These are phyloP conservation scores for Hygrophorus russula DNA, from an alignment of 768 basidiomycete genomes.

Conservation along the genomic window DNA sequence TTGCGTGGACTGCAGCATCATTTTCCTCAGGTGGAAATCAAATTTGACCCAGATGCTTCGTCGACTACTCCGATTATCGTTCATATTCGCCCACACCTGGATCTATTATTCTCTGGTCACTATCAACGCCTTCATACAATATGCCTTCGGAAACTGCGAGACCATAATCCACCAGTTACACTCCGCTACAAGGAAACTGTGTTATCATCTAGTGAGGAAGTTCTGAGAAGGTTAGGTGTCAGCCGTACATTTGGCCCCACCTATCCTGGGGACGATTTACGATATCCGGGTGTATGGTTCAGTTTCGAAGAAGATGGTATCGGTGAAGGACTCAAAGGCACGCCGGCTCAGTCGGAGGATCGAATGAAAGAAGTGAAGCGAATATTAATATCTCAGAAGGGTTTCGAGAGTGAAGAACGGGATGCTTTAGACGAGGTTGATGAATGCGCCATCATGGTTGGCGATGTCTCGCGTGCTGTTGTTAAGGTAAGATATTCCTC, in stretches of 20 bases:
- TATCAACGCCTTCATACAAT: slow-evolving; percentile 76
- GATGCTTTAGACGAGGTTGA: slow-evolving; percentile 69
- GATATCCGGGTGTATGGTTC: slow-evolving; percentile 79
- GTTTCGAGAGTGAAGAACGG: slow-evolving; percentile 35
- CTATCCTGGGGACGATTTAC: slow-evolving; percentile 63
- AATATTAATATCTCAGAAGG: slow-evolving; percentile 64
- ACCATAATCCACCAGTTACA: slow-evolving; percentile 54
- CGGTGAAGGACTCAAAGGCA: slow-evolving; percentile 41
- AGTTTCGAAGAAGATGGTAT: slow-evolving; percentile 69
- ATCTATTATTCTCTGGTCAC: slow-evolving; percentile 74
- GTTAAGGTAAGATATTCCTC: slow-evolving; percentile 41
- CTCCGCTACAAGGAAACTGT: slow-evolving; percentile 56
- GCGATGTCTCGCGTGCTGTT: slow-evolving; percentile 57
- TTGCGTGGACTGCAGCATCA: slow-evolving; percentile 53
- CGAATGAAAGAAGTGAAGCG: slow-evolving; percentile 67
- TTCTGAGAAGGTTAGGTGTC: slow-evolving; percentile 53
- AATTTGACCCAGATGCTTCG: slow-evolving; percentile 66
- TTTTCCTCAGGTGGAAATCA: slow-evolving; percentile 76
- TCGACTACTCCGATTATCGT: slow-evolving; percentile 65
- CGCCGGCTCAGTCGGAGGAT: slow-evolving; percentile 37
- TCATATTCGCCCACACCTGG: slow-evolving; percentile 71
- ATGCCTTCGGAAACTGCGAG: slow-evolving; percentile 54
- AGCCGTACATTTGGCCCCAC: slow-evolving; percentile 75
- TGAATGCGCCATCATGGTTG: slow-evolving; percentile 57
- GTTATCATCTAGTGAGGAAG: slow-evolving; percentile 50